phyloP scores from a whole-genome alignment of 208 protist species.

The Pavlovales sp. region DNA sequence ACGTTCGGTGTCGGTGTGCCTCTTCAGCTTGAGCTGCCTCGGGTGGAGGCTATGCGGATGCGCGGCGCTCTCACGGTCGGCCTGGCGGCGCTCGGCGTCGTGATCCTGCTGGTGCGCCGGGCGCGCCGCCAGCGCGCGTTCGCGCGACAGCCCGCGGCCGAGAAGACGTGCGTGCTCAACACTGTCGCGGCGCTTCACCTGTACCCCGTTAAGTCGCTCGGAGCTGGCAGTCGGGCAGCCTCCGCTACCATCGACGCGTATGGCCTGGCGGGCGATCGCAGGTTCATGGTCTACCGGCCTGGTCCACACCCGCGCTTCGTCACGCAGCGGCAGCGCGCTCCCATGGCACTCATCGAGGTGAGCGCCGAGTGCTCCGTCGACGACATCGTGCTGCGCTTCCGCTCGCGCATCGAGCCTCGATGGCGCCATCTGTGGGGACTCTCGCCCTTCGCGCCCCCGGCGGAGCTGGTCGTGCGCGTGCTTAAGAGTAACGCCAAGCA shows the following conservation, averaged over 20 bases:
- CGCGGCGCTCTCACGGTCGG: too few species aligned
- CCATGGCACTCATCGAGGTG: background rate
- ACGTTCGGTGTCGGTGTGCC: too few species aligned
- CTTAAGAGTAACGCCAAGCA: background rate
- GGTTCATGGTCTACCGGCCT: background rate
- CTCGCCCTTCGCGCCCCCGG: background rate
- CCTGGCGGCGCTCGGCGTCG: too few species aligned
- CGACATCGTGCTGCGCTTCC: background rate
- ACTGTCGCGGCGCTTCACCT: background rate
- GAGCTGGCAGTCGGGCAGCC: background rate
- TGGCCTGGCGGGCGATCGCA: constrained; percentile 1
- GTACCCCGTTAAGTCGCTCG: constrained; percentile 9
- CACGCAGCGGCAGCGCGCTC: background rate
- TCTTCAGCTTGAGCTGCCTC: too few species aligned
- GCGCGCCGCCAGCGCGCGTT: too few species aligned
- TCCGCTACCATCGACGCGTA: background rate
- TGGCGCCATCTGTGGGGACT: background rate
- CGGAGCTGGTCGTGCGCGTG: background rate
- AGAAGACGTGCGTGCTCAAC: too few species aligned
- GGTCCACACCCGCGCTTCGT: background rate
- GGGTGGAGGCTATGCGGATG: too few species aligned
- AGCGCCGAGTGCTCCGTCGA: background rate
- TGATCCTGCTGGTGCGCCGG: too few species aligned
- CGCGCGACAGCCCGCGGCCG: too few species aligned
- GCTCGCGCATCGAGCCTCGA: background rate